These are phyloP conservation scores for Oenanthe javanica DNA, from an alignment of 140 eudicot genomes.

Conservation along the genomic window DNA sequence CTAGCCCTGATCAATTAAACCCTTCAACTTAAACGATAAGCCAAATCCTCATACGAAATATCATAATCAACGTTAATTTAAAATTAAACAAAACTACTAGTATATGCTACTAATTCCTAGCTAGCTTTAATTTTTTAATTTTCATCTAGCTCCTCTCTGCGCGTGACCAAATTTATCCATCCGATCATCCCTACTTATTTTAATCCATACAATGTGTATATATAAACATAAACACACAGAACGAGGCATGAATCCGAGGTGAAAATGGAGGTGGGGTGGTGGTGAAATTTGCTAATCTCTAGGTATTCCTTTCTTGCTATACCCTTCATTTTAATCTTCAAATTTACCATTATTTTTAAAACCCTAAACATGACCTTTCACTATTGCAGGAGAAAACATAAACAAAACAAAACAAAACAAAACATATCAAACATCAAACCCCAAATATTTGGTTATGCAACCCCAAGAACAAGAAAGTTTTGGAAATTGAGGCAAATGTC, in stretches of 20 bases:
- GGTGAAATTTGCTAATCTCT: constrained; percentile 56
- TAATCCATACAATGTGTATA: background rate
- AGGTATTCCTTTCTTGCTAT: constrained; percentile 50
- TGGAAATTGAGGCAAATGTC: constrained; percentile 81
- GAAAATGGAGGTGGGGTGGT: constrained; percentile 18
- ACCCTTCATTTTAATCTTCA: constrained; percentile 3
- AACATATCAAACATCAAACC: constrained; percentile 34
- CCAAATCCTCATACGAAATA: background rate
- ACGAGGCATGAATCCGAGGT: constrained; percentile 27
- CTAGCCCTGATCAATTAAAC: constrained; percentile 1
- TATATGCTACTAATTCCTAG: background rate
- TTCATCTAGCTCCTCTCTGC: background rate
- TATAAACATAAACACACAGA: background rate
- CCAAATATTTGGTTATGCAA: constrained; percentile 43
- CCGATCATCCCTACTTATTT: background rate
- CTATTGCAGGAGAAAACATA: background rate
- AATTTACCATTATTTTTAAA: background rate
- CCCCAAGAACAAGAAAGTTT: constrained; percentile 56
- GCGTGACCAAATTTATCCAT: constrained; percentile 21
- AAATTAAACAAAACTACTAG: background rate
- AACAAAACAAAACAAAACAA: constrained; percentile 16
- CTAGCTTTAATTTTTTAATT: background rate
- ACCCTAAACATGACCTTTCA: background rate
- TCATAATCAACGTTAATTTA: background rate
- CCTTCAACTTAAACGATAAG: constrained; percentile 16